Conservation (phyloP, 441 rosid species). For the Euphorbia corollata region DNA sequence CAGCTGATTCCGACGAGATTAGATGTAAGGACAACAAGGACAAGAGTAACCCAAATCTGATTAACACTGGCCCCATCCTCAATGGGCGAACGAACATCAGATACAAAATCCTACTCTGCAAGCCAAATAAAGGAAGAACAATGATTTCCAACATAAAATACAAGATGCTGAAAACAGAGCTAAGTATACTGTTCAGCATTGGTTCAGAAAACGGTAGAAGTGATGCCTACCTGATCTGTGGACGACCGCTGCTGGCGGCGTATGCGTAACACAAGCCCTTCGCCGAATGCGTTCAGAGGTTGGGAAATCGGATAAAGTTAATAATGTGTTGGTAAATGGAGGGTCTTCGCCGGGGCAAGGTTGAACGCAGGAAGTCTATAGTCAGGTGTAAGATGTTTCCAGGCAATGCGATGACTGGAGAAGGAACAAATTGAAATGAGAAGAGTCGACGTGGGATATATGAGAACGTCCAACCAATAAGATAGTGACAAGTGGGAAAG, state of each 20-base stretch:
- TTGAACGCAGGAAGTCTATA: background rate
- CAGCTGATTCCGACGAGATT: slow-evolving; percentile 59
- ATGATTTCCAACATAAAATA: background rate
- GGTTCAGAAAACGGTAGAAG: background rate
- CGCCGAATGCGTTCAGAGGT: background rate
- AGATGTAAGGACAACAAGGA: slow-evolving; percentile 27
- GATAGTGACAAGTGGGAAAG: slow-evolving; percentile 21
- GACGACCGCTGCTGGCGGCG: slow-evolving; percentile 3
- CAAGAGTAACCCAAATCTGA: slow-evolving; percentile 35
- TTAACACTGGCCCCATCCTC: slow-evolving; percentile 31
- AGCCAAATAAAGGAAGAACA: slow-evolving; percentile 6
- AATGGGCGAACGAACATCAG: slow-evolving; percentile 17
- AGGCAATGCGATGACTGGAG: background rate
- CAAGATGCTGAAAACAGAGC: background rate
- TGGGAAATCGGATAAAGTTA: background rate
- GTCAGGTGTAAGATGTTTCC: background rate
- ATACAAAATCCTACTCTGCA: slow-evolving; percentile 12
- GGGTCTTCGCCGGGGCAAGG: slow-evolving; percentile 5
- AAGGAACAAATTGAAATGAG: background rate
- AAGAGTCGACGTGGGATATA: slow-evolving; percentile 11
- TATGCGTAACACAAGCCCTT: background rate
- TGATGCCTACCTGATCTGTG: slow-evolving; percentile 4
- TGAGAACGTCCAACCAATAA: background rate
- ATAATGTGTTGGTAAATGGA: background rate
- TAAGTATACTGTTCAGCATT: background rate